Evolutionary conservation across 768 basidiomycete species (phyloP).

Genomic region (Boletellus ananas): DNA sequence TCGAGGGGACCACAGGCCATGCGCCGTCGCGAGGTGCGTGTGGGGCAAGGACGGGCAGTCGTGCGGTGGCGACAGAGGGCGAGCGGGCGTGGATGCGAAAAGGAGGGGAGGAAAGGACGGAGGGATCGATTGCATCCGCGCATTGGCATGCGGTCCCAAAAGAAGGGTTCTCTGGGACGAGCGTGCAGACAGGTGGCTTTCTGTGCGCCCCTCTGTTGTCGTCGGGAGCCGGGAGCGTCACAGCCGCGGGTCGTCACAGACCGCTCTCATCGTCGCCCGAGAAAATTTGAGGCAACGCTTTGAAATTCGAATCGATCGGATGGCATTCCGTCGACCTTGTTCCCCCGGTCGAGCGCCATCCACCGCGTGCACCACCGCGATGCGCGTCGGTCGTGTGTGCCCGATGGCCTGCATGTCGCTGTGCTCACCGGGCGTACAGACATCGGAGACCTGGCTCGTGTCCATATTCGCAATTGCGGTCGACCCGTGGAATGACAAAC

Average conservation of each 20-base stretch:
- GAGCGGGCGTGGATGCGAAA: conserved; percentile 28
- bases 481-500: conserved; percentile 24
- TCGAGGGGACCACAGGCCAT: conserved; percentile 19
- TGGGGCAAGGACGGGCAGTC: neutral
- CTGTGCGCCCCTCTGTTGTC: conserved; percentile 16
- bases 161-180: conserved; percentile 19
- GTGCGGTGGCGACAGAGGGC: conserved; percentile 4
- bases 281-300: conserved; percentile 22
- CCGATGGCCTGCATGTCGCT: neutral
- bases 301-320: conserved; percentile 23
- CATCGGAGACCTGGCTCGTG: conserved; percentile 4
- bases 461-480: conserved; percentile 11
- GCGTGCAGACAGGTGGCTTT: conserved; percentile 18
- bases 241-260: conserved; percentile 21
- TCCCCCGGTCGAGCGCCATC: neutral
- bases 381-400: too few species aligned
- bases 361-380: too few species aligned
- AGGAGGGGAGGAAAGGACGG: conserved; percentile 17
- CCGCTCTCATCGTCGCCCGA: conserved; percentile 16
- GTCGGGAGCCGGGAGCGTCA: conserved; percentile 25
- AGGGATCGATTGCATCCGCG: conserved; percentile 30
- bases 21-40: conserved; percentile 8
- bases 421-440: neutral
- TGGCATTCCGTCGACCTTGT: conserved; percentile 1
- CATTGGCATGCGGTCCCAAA: conserved; percentile 23